Evolutionary conservation across 2,329 filamentous ascomycete genomes (phyloP), one percentile per base, ranked within the genome.

Genomic region (Chalaropsis ovoidea): DNA sequence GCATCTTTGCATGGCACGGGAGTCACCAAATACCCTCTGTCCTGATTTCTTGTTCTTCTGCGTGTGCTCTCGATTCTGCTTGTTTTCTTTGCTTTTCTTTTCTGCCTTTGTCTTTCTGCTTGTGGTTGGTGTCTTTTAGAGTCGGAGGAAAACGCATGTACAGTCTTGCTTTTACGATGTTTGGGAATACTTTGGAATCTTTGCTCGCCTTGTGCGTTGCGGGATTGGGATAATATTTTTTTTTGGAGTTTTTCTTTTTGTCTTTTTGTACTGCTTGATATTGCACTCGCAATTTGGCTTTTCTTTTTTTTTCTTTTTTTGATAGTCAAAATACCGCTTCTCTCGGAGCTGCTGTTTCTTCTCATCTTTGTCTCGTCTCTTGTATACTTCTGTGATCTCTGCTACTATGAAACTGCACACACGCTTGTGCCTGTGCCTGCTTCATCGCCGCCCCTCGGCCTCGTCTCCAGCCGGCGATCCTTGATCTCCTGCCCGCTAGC

Each of bases 91-190:
- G 45, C 27, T 62, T 42, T 62, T 42, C 11, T 41, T 60, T 17
- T 60, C 58, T 66, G 15, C 19, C 39, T 2, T 65, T 62, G 11
- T 60, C 35, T 49, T 58, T 47, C 19, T 22, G 24, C 24, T 63
- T 45, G 49, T 39, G 47, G 27, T 39, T 13, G 27, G 24, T 27
- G 61, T 49, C 27, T 49, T 61, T 61, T 49, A 43, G 52, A 39
- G 31, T 47, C 27, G 61, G 61, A 43, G 35, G 62, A 63, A 62
- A 62, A 62, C 39, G 62, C 66, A 67, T 67, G 66, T 67, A 61
- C 62, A 67, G 62, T 67, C 66, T 65, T 67, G 66, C 66, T 67
- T 62, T 62, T 62, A 54, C 39, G 61, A n/a, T 66, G 43, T 61
- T 61, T 61, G 56, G 54, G 54, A 62, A 62, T 58, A 52, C 27